phyloP scores from a whole-genome alignment of 2,329 filamentous ascomycete genomes.

The Aspergillus ibericus region DNA sequence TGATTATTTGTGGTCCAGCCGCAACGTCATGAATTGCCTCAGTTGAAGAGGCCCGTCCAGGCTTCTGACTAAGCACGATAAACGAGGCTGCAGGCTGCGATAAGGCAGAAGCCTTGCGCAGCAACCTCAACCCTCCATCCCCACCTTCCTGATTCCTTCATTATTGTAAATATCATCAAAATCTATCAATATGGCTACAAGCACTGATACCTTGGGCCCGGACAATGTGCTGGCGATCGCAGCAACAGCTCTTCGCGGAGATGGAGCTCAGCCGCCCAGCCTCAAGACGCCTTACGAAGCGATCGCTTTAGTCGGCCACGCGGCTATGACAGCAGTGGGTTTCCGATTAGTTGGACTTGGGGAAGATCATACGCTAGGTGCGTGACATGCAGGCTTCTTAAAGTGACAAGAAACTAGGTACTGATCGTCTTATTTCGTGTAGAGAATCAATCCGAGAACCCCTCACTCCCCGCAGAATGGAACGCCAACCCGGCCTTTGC shows the following conservation, averaged over 20 bases:
- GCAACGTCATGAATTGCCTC: no score
- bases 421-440: background rate
- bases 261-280: slow-evolving; percentile 25
- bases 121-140: background rate
- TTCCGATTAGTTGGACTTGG: slow-evolving; percentile 82
- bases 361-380: slow-evolving; percentile 75
- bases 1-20: no score
- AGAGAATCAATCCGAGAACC: slow-evolving; percentile 31
- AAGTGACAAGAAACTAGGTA: background rate
- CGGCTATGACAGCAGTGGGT: slow-evolving; percentile 74
- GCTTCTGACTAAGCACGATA: background rate
- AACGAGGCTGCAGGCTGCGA: background rate
- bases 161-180: background rate
- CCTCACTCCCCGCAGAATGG: slow-evolving; percentile 71
- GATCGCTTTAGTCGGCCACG: slow-evolving; percentile 79
- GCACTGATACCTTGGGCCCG: slow-evolving; percentile 27
- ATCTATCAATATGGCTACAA: slow-evolving; percentile 14
- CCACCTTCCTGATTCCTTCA: background rate
- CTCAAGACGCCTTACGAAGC: slow-evolving; percentile 67
- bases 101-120: background rate
- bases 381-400: background rate
- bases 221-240: slow-evolving; percentile 35
- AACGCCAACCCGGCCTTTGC: slow-evolving; percentile 71
- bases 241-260: slow-evolving; percentile 30
- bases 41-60: background rate